Evolutionary conservation across 495 filamentous ascomycete species (phyloP).

Genomic region (Penicillium tannophilum): DNA sequence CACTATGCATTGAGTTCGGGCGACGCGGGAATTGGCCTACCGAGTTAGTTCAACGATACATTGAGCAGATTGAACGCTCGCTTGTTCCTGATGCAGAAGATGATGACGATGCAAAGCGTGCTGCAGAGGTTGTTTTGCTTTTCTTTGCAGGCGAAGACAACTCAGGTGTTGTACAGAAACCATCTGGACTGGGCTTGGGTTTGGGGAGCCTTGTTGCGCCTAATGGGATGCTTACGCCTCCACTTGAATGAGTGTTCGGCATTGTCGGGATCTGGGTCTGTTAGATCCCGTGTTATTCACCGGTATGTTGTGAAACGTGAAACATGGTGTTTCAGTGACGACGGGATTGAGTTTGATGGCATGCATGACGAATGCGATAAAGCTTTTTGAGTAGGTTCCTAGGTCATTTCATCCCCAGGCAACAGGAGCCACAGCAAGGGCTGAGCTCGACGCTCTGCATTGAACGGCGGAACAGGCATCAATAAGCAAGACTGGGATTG

Average conservation of each 20-base stretch:
- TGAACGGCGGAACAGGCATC: neutral
- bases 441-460: neutral
- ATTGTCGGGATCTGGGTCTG: neutral
- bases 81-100: constrained; percentile 25
- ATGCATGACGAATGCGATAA: constrained; percentile 1
- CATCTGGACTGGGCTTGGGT: neutral
- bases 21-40: constrained; percentile 30
- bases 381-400: neutral
- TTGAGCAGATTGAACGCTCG: constrained; percentile 29
- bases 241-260: constrained; percentile 13
- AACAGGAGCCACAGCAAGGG: neutral
- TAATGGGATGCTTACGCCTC: constrained; percentile 31
- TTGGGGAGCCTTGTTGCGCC: neutral
- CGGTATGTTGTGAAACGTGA: neutral
- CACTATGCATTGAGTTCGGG: constrained; percentile 38
- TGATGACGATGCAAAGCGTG: constrained; percentile 40
- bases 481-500: neutral
- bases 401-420: neutral
- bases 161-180: neutral
- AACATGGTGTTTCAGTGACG: constrained; percentile 4
- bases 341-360: neutral
- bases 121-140: constrained; percentile 40
- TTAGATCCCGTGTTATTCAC: neutral
- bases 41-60: constrained; percentile 18
- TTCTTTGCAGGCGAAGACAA: constrained; percentile 34